A percentile compares a stretch with the other conserved stretches of the same genome.
Conservation (phyloP, 176 grass and related monocot species). For the Guadua angustifolia region DNA sequence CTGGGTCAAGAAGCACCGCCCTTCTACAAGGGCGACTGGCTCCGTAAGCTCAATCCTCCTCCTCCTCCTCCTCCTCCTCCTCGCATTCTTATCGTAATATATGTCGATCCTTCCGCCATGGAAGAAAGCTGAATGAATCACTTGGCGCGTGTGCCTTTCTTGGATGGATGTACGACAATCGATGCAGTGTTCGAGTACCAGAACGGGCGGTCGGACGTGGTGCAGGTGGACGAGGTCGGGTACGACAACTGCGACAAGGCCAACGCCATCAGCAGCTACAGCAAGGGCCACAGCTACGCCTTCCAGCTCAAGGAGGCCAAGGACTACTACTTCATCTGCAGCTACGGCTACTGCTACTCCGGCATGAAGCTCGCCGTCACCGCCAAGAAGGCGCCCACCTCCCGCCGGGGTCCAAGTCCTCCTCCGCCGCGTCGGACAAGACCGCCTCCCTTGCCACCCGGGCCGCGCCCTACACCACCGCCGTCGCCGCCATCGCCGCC, state of each 20-base stretch:
- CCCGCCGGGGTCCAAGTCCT: conserved; percentile 4
- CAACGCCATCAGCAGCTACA: conserved; percentile 74
- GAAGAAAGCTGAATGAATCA: neutral
- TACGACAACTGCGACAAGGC: conserved; percentile 90
- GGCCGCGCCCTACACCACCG: neutral
- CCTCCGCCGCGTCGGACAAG: conserved; percentile 3
- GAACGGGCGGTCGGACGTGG: conserved; percentile 72
- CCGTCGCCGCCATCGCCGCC: neutral
- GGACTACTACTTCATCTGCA: conserved; percentile 97
- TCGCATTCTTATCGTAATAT: no score
- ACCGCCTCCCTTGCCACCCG: neutral
- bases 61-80: neutral
- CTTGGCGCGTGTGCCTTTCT: neutral
- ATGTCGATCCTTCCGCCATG: neutral
- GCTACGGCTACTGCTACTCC: conserved; percentile 90
- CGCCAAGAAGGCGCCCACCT: conserved; percentile 52
- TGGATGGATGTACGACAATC: no score
- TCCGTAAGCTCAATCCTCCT: conserved; percentile 46
- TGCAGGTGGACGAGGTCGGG: conserved; percentile 78
- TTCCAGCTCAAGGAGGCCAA: conserved; percentile 95
- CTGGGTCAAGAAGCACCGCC: conserved; percentile 94
- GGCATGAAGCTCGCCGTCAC: conserved; percentile 88
- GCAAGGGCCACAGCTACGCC: conserved; percentile 79
- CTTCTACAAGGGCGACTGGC: conserved; percentile 97
- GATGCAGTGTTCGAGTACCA: conserved; percentile 88